Conservation (phyloP, 2,329 filamentous ascomycete genomes). For the Chaetomium olivaceum region DNA sequence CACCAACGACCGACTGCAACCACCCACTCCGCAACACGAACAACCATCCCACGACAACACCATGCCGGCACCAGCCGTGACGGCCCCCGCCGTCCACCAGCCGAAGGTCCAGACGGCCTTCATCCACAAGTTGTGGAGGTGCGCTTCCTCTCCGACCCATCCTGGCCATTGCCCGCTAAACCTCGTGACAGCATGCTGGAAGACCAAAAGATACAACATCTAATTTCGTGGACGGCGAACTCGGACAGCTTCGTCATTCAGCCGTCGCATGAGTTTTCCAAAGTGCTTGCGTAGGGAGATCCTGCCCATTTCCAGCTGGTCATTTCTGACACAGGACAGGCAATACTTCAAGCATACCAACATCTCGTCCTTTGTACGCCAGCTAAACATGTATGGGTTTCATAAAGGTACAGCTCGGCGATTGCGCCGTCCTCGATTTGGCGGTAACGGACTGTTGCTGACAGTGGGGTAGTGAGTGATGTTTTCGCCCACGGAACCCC, state of each 20-base stretch:
- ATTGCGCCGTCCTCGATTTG: conserved; percentile 10
- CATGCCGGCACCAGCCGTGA: conserved; percentile 57
- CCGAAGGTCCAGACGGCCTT: conserved; percentile 99
- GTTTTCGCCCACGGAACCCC: conserved; percentile 95
- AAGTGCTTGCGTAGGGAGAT: conserved; percentile 84
- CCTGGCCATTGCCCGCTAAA: conserved; percentile 32
- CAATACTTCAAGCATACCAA: conserved; percentile 99
- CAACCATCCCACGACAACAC: conserved; percentile 39
- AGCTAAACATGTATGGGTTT: conserved; percentile 99
- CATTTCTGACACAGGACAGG: conserved; percentile 57
- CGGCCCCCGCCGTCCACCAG: conserved; percentile 77
- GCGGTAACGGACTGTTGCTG: conserved; percentile 29
- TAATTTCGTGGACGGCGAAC: conserved; percentile 93
- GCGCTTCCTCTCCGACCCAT: conserved; percentile 42
- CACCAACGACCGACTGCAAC: conserved; percentile 25
- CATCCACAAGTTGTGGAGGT: conserved; percentile 99
- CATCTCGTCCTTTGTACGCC: conserved; percentile 95
- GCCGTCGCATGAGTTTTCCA: conserved; percentile 94
- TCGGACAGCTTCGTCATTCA: conserved; percentile 99
- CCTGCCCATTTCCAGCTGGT: conserved; percentile 31
- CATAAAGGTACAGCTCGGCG: conserved; percentile 75
- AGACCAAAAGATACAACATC: conserved; percentile 85
- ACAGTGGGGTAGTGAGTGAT: conserved; percentile 77
- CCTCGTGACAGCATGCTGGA: conserved; percentile 78
- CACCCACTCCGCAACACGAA: conserved; percentile 41